Conservation (phyloP, 345 rosid genomes). For the Ceriops tagal region DNA sequence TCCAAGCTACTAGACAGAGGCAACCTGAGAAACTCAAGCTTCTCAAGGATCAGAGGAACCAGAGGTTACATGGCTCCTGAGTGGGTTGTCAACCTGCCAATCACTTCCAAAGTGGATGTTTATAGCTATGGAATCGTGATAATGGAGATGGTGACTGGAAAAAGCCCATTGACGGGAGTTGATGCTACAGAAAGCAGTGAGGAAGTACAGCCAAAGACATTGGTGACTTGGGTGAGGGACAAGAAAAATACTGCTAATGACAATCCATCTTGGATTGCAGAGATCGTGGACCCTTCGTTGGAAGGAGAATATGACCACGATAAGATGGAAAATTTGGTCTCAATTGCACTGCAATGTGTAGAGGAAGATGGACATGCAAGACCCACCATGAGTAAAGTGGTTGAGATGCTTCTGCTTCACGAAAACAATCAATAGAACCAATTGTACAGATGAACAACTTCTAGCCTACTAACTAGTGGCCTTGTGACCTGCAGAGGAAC, state of each 20-base stretch:
- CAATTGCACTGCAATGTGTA: background rate
- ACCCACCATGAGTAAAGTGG: constrained; percentile 29
- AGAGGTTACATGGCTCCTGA: constrained; percentile 9
- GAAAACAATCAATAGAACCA: too few species aligned
- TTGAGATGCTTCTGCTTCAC: constrained; percentile 18
- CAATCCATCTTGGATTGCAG: background rate
- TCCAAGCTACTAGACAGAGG: constrained; percentile 1
- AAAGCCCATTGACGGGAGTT: constrained; percentile 1
- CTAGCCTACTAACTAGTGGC: too few species aligned
- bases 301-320: background rate
- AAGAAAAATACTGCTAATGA: background rate
- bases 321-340: background rate
- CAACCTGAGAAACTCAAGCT: background rate
- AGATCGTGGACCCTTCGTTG: background rate
- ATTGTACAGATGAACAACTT: too few species aligned
- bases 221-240: constrained; percentile 1
- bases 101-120: constrained; percentile 32
- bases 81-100: constrained; percentile 16
- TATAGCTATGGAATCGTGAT: background rate
- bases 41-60: constrained; percentile 17
- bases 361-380: constrained; percentile 26
- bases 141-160: constrained; percentile 33
- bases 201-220: constrained; percentile 22
- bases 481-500: too few species aligned
- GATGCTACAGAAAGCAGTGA: constrained; percentile 15